Evolutionary conservation across 2,329 filamentous ascomycete species (phyloP), one percentile per base, ranked within the genome.

Genomic region (Herpotrichia juniperi): DNA sequence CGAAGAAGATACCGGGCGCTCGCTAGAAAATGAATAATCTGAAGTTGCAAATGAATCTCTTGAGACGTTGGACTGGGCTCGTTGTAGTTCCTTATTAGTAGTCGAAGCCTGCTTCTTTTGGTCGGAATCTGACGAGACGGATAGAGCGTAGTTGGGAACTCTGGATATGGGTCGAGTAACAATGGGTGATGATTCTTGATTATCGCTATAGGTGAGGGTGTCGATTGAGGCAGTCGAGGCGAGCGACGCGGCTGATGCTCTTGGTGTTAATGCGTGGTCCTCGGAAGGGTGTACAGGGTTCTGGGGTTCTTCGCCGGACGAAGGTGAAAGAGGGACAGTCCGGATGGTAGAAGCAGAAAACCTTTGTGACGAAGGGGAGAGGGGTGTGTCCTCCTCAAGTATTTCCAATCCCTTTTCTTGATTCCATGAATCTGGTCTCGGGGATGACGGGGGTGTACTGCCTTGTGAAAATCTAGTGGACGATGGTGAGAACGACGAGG

Each of bases 381-480:
- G 50, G 17, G 59, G 16, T 19, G 22, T 54, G 46, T 72, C 66
- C 57, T 74, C 71, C 56, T 72, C 50, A 62, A 72, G 66, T 63
- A 71, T 58, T 45, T 67, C 66, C 35, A 73, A 59, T 19, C 59
- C 65, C 42, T 66, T 68, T 46, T 68, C 64, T 42, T 63, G 66
- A 43, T 64, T 57, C 45, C 61, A 58, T 34, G 66, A 61, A 40
- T 69, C 62, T 24, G 67, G 63, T 34, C 65, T 56, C 17, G 70
- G 69, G 21, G 73, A 74, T 16, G 69, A 68, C 55, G 71, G 70
- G 62, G 73, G 64, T 53, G 73, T 75, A 59, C 64, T 74, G 51
- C 61, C 68, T 52, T 73, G 69, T 16, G 73, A 76, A 58, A 71
- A 74, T 47, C 73, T 62, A 55, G 64, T 64, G 54, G 72, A 74